Evolutionary conservation across 2,329 filamentous ascomycete genomes (phyloP).

Genomic region (Arachnomyces sp.): DNA sequence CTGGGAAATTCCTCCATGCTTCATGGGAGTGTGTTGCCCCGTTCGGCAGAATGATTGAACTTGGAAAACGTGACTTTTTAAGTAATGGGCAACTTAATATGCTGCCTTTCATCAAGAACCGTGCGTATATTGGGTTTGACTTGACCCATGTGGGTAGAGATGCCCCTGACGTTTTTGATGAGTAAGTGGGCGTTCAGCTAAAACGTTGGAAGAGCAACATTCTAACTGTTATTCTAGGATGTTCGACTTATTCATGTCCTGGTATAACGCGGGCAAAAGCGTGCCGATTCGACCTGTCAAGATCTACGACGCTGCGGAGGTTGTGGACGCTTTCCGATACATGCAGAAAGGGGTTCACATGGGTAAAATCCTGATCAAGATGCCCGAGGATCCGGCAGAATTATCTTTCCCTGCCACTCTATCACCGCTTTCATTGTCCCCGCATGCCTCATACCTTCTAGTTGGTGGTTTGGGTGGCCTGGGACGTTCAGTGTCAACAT

Average conservation of each 20-base stretch:
- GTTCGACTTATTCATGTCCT: no score
- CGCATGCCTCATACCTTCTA: slow-evolving; percentile 27
- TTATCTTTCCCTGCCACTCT: background rate
- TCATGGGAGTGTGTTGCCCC: slow-evolving; percentile 9
- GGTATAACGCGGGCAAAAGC: background rate
- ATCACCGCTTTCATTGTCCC: slow-evolving; percentile 5
- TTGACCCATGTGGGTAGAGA: background rate
- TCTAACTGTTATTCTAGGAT: no score
- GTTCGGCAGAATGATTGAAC: slow-evolving; percentile 39
- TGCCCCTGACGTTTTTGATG: background rate
- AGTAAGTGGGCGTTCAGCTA: no score
- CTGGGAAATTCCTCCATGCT: slow-evolving; percentile 7
- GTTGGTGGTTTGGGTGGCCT: slow-evolving; percentile 31
- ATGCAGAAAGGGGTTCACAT: background rate
- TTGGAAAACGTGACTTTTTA: slow-evolving; percentile 37
- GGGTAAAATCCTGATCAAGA: slow-evolving; percentile 1
- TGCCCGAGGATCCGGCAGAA: background rate
- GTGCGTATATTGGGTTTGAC: slow-evolving; percentile 20
- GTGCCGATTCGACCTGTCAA: background rate
- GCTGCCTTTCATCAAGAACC: slow-evolving; percentile 31
- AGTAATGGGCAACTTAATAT: slow-evolving; percentile 31
- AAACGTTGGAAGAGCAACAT: no score
- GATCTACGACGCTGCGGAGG: background rate
- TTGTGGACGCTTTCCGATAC: background rate
- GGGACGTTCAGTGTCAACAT: slow-evolving; percentile 26